Conservation (phyloP, 1,284 basidiomycete genomes). For the Apiotrichum laibachii region DNA sequence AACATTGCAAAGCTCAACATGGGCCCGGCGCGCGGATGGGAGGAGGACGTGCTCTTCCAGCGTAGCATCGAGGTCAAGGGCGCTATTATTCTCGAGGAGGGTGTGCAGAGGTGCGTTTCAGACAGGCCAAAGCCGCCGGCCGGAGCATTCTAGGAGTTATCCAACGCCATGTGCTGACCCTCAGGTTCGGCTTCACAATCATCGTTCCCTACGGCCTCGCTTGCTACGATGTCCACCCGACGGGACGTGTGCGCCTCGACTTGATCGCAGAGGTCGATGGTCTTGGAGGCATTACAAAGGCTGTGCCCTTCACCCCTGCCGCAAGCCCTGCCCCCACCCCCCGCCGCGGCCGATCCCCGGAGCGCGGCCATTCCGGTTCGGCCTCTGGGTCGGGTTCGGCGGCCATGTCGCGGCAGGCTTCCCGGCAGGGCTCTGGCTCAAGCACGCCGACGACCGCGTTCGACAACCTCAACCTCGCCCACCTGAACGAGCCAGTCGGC, state of each 20-base stretch:
- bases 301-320: not conserved
- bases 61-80: constrained; percentile 25
- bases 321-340: constrained; percentile 4
- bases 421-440: not conserved
- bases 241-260: constrained; percentile 25
- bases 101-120: constrained; percentile 24
- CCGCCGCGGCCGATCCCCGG: constrained; percentile 3
- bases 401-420: too few relatives aligned
- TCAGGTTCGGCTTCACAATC: constrained; percentile 34
- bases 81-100: constrained; percentile 26
- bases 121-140: not conserved
- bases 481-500: not conserved
- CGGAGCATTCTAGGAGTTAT: not conserved
- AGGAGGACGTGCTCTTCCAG: constrained; percentile 30
- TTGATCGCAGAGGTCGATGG: constrained; percentile 30
- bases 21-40: constrained; percentile 18
- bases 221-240: constrained; percentile 27
- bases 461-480: not conserved
- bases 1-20: constrained; percentile 21
- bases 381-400: too few relatives aligned
- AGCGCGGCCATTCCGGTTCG: not conserved
- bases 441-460: not conserved
- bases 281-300: not conserved
- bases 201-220: constrained; percentile 26
- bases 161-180: constrained; percentile 1